Conservation (phyloP, 495 filamentous ascomycete species). For the Bacidia gigantensis region DNA sequence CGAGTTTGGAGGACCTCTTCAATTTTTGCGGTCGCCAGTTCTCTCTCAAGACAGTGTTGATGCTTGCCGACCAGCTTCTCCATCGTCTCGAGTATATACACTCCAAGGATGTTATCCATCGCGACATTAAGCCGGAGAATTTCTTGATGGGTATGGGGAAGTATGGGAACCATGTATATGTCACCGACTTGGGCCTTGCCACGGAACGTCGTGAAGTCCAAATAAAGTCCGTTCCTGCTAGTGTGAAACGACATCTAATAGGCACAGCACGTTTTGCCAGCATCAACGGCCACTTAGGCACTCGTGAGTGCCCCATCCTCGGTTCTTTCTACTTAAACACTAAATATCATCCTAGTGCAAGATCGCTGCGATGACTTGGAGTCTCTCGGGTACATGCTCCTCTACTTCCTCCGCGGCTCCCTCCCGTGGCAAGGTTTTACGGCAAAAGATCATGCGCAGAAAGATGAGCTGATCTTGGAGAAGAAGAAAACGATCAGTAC, state of each 20-base stretch:
- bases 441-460: background rate
- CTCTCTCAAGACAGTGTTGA: slow-evolving; percentile 29
- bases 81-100: slow-evolving; percentile 23
- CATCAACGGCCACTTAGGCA: slow-evolving; percentile 23
- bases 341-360: slow-evolving; percentile 20
- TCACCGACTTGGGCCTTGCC: slow-evolving; percentile 74
- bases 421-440: slow-evolving; percentile 26
- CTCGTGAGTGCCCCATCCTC: slow-evolving; percentile 15
- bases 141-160: slow-evolving; percentile 15
- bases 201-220: slow-evolving; percentile 22
- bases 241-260: slow-evolving; percentile 10
- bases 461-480: slow-evolving; percentile 1
- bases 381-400: slow-evolving; percentile 28
- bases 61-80: slow-evolving; percentile 27
- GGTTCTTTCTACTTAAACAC: slow-evolving; percentile 4
- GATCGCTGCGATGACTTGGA: slow-evolving; percentile 28
- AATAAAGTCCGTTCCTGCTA: background rate
- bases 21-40: slow-evolving; percentile 71
- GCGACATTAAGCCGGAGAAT: slow-evolving; percentile 8
- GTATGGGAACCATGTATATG: slow-evolving; percentile 13
- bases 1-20: slow-evolving; percentile 5
- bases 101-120: slow-evolving; percentile 20
- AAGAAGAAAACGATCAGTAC: slow-evolving; percentile 8
- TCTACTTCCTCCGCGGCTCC: slow-evolving; percentile 26
- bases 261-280: slow-evolving; percentile 19